Percentiles rank a stretch among this genome's conserved stretches.
These are phyloP conservation scores for Clarireedia paspali DNA, from an alignment of 2,329 filamentous ascomycete genomes.

Conservation along the genomic window DNA sequence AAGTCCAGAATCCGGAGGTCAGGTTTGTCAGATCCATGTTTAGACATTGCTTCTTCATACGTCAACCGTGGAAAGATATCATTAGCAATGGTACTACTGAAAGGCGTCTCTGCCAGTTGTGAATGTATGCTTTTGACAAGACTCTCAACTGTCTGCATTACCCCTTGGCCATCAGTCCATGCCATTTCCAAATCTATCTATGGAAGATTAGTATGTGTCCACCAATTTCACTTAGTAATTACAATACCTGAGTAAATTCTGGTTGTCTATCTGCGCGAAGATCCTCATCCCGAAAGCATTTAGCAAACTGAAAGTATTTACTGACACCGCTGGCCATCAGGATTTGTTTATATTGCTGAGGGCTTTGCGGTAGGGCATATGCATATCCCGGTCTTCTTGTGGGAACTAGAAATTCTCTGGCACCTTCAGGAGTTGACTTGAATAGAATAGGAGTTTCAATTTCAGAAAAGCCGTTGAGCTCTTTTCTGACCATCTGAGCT, in stretches of 20 bases:
- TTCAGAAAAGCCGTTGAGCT: conserved; percentile 34
- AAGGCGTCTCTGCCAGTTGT: conserved; percentile 9
- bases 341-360: conserved; percentile 97
- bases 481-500: conserved; percentile 41
- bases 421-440: conserved; percentile 95
- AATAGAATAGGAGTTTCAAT: conserved; percentile 92
- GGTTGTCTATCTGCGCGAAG: conserved; percentile 86
- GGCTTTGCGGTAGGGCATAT: conserved; percentile 91
- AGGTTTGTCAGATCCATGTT: conserved; percentile 86
- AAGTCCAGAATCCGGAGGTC: conserved; percentile 69
- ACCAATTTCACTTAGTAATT: background rate
- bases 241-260: conserved; percentile 78
- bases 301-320: conserved; percentile 86
- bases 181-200: conserved; percentile 91
- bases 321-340: conserved; percentile 84
- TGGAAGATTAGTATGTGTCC: conserved; percentile 4
- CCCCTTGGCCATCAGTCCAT: conserved; percentile 65
- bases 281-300: conserved; percentile 94
- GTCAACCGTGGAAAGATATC: conserved; percentile 36
- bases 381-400: conserved; percentile 68
- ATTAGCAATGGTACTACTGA: background rate
- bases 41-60: conserved; percentile 71
- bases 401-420: conserved; percentile 88
- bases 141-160: conserved; percentile 45
- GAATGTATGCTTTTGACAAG: conserved; percentile 22